Percentiles rank a stretch among this genome's conserved stretches.
These are phyloP conservation scores for Botrytis sinoallii DNA, from an alignment of 2,329 filamentous ascomycete genomes.

Conservation along the genomic window DNA sequence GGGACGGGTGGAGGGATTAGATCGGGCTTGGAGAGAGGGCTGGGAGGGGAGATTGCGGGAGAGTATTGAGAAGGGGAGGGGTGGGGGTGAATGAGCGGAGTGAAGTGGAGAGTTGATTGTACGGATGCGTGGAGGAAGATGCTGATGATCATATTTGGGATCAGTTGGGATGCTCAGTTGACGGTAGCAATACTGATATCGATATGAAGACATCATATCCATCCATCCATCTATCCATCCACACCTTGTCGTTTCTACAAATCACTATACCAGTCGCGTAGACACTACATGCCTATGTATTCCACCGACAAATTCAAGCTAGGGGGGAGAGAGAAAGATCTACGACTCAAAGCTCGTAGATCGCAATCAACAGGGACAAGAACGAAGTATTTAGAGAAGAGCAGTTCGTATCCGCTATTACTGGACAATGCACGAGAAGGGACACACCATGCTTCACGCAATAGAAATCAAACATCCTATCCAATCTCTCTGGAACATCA, in stretches of 20 bases:
- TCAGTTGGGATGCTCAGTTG: not conserved
- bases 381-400: not conserved
- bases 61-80: constrained; percentile 43
- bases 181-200: not conserved
- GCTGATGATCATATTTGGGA: not conserved
- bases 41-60: constrained; percentile 67
- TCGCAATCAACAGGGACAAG: not conserved
- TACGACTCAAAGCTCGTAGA: not conserved
- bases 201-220: not conserved
- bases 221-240: not conserved
- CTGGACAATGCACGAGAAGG: not conserved
- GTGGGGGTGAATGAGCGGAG: not conserved
- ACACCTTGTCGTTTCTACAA: not conserved
- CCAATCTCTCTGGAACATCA: not conserved
- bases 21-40: constrained; percentile 71
- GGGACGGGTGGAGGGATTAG: constrained; percentile 79
- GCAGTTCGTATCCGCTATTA: not conserved
- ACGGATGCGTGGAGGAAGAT: not conserved
- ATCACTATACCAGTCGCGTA: not conserved
- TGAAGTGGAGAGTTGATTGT: too few species aligned
- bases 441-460: not conserved
- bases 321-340: not conserved
- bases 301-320: not conserved
- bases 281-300: not conserved
- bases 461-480: not conserved